Evolutionary conservation across 768 basidiomycete species (phyloP).

Genomic region (Boletus rubropictus): DNA sequence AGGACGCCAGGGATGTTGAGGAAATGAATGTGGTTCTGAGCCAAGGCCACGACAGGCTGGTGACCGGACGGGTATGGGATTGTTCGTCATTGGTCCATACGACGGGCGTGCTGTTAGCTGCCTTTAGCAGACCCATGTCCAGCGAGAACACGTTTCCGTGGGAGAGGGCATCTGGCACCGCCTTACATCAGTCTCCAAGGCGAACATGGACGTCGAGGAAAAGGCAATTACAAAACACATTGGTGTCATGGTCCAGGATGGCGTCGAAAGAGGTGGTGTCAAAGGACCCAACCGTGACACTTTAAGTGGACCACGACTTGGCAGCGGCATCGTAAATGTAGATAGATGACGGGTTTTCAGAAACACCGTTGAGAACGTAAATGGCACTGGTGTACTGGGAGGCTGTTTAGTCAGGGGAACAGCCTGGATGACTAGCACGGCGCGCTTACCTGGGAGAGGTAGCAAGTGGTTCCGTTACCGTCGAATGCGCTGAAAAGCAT

Average conservation of each 20-base stretch:
- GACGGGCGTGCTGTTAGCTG: slow-evolving; percentile 52
- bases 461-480: slow-evolving; percentile 59
- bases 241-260: slow-evolving; percentile 92
- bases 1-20: slow-evolving; percentile 61
- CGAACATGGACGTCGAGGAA: neutral
- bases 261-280: slow-evolving; percentile 61
- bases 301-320: slow-evolving; percentile 76
- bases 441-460: slow-evolving; percentile 55
- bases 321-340: slow-evolving; percentile 76
- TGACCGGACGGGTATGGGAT: slow-evolving; percentile 57
- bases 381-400: slow-evolving; percentile 76
- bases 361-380: slow-evolving; percentile 78
- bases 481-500: slow-evolving; percentile 53
- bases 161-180: slow-evolving; percentile 56
- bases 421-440: neutral
- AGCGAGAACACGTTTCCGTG: slow-evolving; percentile 60
- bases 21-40: slow-evolving; percentile 85
- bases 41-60: slow-evolving; percentile 70
- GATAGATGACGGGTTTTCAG: slow-evolving; percentile 57
- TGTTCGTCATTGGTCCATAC: slow-evolving; percentile 60
- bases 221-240: slow-evolving; percentile 62
- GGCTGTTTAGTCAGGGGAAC: neutral
- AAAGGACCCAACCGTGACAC: slow-evolving; percentile 46
- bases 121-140: slow-evolving; percentile 60
- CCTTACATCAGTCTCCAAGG: slow-evolving; percentile 5